A percentile compares a stretch with the other conserved stretches of the same genome.
Conservation (phyloP, 257 asterid genomes). For the Solanum paucissectum region DNA sequence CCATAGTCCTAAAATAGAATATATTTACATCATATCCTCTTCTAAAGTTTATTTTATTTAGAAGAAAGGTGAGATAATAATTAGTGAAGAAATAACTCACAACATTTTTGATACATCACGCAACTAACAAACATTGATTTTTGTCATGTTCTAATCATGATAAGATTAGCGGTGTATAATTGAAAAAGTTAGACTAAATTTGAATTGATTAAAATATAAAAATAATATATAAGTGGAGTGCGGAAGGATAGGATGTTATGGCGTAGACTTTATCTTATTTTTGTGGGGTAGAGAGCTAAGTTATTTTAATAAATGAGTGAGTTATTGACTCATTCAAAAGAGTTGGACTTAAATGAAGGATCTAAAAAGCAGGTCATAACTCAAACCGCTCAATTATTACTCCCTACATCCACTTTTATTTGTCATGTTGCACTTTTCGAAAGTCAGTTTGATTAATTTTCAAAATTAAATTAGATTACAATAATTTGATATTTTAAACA, state of each 20-base stretch:
- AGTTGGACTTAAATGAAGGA: background rate
- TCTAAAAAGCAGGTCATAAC: background rate
- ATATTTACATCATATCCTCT: background rate
- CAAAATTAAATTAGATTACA: background rate
- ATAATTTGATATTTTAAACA: too few relatives aligned
- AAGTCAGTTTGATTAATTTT: too few relatives aligned
- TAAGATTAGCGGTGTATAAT: background rate
- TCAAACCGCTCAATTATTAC: background rate
- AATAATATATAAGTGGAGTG: background rate
- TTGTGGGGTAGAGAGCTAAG: fast-evolving
- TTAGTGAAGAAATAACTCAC: background rate
- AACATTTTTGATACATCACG: background rate
- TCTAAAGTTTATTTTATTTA: background rate
- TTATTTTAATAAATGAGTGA: background rate
- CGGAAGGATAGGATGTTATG: too few relatives aligned
- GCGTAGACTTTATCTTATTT: background rate
- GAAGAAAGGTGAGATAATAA: background rate
- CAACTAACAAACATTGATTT: background rate
- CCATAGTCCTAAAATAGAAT: background rate
- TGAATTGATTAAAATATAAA: background rate
- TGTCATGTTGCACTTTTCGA: background rate
- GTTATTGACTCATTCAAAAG: background rate
- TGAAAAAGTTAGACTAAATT: background rate
- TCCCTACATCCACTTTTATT: fast-evolving
- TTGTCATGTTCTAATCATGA: background rate